These are phyloP conservation scores for Aspergillus leporis DNA, from an alignment of 495 filamentous ascomycete species.

Conservation along the genomic window DNA sequence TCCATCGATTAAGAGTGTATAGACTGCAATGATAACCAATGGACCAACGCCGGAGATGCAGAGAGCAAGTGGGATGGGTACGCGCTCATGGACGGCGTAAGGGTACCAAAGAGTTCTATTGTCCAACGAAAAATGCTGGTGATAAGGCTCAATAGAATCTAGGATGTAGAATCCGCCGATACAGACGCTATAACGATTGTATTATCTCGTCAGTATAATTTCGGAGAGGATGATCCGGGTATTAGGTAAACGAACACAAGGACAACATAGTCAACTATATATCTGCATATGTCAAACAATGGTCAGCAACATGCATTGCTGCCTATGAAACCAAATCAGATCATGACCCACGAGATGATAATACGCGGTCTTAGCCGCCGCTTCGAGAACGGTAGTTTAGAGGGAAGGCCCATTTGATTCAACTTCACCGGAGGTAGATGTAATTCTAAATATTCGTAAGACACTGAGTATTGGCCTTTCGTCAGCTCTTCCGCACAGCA, in stretches of 20 bases:
- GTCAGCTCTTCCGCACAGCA: background rate
- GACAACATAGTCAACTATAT: conserved; percentile 69
- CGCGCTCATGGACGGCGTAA: conserved; percentile 70
- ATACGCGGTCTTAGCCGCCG: conserved; percentile 49
- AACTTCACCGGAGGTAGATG: background rate
- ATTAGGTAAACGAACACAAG: conserved; percentile 51
- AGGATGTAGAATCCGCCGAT: conserved; percentile 55
- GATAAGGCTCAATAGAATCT: conserved; percentile 55
- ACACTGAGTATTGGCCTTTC: background rate
- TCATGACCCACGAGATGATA: conserved; percentile 51
- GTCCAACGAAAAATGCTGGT: conserved; percentile 59
- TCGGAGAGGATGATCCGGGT: background rate
- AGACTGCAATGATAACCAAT: conserved; percentile 64
- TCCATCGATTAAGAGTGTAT: conserved; percentile 73
- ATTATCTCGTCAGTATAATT: conserved; percentile 13
- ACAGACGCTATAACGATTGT: conserved; percentile 42
- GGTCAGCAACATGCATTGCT: conserved; percentile 13
- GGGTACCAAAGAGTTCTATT: conserved; percentile 71
- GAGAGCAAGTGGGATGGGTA: conserved; percentile 59
- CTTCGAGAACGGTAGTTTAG: conserved; percentile 55
- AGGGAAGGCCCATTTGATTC: conserved; percentile 38
- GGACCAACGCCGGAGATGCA: conserved; percentile 60
- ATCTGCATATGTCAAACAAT: conserved; percentile 38
- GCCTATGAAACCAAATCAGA: conserved; percentile 7
- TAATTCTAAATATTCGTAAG: background rate